Base-by-base conservation (phyloP, 106 monocot species). In the Acanthochlamys bracteata region DNA sequence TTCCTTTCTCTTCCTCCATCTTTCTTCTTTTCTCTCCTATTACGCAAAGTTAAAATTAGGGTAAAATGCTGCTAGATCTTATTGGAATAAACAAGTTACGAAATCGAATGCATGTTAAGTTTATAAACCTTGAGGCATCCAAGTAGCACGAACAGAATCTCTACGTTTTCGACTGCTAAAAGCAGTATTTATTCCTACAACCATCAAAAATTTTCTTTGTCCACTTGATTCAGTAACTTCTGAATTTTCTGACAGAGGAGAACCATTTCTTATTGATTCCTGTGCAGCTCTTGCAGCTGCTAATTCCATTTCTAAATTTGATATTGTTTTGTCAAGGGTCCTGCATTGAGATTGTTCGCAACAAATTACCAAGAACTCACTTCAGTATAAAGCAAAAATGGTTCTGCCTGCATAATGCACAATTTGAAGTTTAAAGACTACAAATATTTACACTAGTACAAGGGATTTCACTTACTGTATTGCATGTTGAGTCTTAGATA, bases 161-260 rank as follows among this genome's bases (percentile, higher is more conserved):
- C 94, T 86, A 61, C 94, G 42, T 60, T 84, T 90, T 20, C 94
- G 94, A 62, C 94, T 95, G 69, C 94, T 95, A 71, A 90, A 95
- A 42, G 94, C 94, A 63, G 94, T 95, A 63, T 95, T 95, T 12
- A 95, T 82, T 64, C 94, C 94, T 11, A 95, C 70, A 61, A 95
- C 94, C 90, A 95, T 90, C 39, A 90, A 63, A 62, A 76, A 90
- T 73, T 78, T 95, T 60, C 46, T 70, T 60, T 59, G 76, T 26
- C 58, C 61, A 42, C 43, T 57, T 0, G 70, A 46, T 42, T 79
- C 74, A 24, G 65, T 22, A 45, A 64, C 33, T 20, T 72, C 79
- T 21, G 75, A 46, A 41, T 54, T 71, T n/a, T 79, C 86, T 55
- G 81, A 79, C 39, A 70, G 57, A 25, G 86, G 93, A 46, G 89